Base-by-base conservation (phyloP, 768 basidiomycete genomes). In the Tulasnella sp. region DNA sequence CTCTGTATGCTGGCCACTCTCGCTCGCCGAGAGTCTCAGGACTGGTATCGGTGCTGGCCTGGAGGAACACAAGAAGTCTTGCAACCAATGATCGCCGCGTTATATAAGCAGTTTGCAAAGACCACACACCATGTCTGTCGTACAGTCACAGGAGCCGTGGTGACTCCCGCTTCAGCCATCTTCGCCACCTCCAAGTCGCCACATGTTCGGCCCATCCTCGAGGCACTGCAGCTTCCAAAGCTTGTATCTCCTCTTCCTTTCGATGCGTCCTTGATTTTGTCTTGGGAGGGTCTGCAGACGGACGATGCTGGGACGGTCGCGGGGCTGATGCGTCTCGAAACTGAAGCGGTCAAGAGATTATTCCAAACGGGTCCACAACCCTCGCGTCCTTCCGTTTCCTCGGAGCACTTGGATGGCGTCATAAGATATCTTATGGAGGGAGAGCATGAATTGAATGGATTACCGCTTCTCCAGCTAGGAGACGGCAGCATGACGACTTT, bases 41-140 rank as follows among this genome's bases (percentile, higher is more conserved):
- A 38, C 34, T 38, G 34, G 34, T 7, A 38, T 15, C n/a, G 17
- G 31, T 51, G 25, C 19, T 51, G 49, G 49, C 49, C 49, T 60
- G 65, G 2, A 0, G 50, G 71, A 19, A 64, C 75, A 4, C 76
- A 76, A 0, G 67, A 65, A 0, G 51, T 9, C 19, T 38, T 38
- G 7, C 27, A 38, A 22, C 51, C 30, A 34, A 9, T 34, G 2
- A 17, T 52, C n/a, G 29, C 3, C 4, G n/a, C 27, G 29, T 53
- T 77, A 1, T 78, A 78, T 52, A 59, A 74, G 17, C 71, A 63
- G 27, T 65, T 78, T 21, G 65, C 78, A 11, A 11, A 41, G 12
- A 43, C 59, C 22, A 72, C 74, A 17, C n/a, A 38, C 5, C 29
- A 12, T 17, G 11, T 52, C 21, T 38, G 30, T 38, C 51, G 30